Evolutionary conservation across 2,329 filamentous ascomycete genomes (phyloP).

Genomic region (Neofusicoccum laricinum): DNA sequence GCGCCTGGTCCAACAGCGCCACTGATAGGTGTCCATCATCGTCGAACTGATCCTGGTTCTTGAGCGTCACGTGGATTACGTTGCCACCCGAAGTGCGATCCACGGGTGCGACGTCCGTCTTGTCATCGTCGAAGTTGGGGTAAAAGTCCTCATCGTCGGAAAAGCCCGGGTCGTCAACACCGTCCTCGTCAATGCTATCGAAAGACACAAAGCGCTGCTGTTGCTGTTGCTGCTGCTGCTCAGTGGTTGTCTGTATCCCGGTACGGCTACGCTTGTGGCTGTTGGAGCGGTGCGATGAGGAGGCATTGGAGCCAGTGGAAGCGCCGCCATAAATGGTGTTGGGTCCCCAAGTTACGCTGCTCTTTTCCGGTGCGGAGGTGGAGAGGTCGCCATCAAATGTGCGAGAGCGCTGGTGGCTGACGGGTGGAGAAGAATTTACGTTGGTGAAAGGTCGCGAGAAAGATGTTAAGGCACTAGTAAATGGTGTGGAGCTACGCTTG

Average conservation of each 20-base stretch:
- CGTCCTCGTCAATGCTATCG: not conserved
- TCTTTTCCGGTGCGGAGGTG: slow-evolving; percentile 38
- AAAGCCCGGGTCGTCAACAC: not conserved
- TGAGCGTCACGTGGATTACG: slow-evolving; percentile 36
- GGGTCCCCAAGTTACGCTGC: slow-evolving; percentile 47
- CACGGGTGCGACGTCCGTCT: not conserved
- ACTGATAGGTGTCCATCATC: slow-evolving; percentile 46
- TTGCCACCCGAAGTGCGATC: not conserved
- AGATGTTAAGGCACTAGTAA: slow-evolving; percentile 39
- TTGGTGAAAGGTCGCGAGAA: slow-evolving; percentile 40
- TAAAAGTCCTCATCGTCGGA: not conserved
- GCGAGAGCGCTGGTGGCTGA: slow-evolving; percentile 27
- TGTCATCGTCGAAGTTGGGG: not conserved
- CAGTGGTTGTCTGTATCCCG: not conserved
- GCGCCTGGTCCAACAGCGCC: slow-evolving; percentile 49
- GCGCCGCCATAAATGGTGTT: slow-evolving; percentile 35
- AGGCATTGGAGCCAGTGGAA: not conserved
- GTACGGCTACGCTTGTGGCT: slow-evolving; percentile 10
- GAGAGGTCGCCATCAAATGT: slow-evolving; percentile 34
- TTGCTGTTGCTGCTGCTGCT: not conserved
- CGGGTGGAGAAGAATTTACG: slow-evolving; percentile 36
- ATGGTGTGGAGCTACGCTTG: slow-evolving; percentile 36
- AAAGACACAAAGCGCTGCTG: not conserved
- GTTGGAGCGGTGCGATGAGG: not conserved
- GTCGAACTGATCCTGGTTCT: slow-evolving; percentile 57